Evolutionary conservation across 208 protist genomes (phyloP), one percentile per base, ranked within the genome.

Genomic region (Leptomonas pyrrhocoris): DNA sequence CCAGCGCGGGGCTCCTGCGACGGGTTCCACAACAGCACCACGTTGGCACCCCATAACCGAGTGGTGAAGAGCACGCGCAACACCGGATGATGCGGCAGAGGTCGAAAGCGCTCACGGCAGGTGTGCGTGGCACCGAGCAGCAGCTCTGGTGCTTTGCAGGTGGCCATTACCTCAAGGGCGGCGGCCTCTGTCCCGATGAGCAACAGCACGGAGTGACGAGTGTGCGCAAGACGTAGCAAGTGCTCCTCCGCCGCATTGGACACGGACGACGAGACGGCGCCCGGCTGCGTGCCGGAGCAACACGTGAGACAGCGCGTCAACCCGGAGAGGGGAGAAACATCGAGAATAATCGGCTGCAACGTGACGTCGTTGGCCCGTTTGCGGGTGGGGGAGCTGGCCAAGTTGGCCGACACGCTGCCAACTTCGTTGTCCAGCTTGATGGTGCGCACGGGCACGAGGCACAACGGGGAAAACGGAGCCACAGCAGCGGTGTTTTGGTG

Each of bases 31-130:
- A 89, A 69, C 21, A 89, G 53, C 58, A 86, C 74, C 71, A 86
- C 71, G 63, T 90, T 87, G 7, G 85, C 85, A 1, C 85, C 88
- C 84, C 84, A 93, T 64, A 89, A 62, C n/a, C 82, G 81, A 18
- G 84, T 93, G 4, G 69, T 84, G 65, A 86, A 84, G 63, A 87
- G 73, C 19, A 87, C 48, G 51, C 61, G 72, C 40, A 93, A 63
- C n/a, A 77, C 38, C 18, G 68, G 59, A 40, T 89, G 73, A 21
- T 74, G 49, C 2, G 67, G 53, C 60, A 94, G 66, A 9, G 84
- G 74, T 2, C 50, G 21, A 61, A 92, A 92, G 27, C 51, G 19
- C 19, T 81, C 74, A 28, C 48, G 66, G 67, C 45, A 59, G 28
- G 51, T 73, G 66, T 74, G 55, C 36, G 53, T 48, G 3, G 42